Evolutionary conservation across 345 rosid species (phyloP), one percentile per base, ranked within the genome.

Genomic region (Cardiospermum halicacabum): DNA sequence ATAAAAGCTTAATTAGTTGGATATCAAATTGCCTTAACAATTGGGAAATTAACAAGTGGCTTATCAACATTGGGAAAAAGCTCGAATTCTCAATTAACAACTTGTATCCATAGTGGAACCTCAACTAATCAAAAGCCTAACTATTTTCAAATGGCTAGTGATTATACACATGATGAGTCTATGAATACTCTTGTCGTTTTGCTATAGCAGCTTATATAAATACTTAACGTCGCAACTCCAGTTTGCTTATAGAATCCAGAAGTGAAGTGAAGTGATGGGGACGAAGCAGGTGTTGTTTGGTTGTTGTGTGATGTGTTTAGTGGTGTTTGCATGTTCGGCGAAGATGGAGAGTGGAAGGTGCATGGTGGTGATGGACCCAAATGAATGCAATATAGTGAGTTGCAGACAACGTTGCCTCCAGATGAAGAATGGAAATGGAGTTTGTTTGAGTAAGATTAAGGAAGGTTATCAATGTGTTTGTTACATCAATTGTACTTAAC

Each of bases 371-470:
- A 70, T 75, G 62, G 77, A 72, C 49, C 73, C 73, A 31, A 31
- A 40, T 16, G 66, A 71, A 58, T 79, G 75, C 64, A 73, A 56
- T 45, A 75, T 79, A 1, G 0, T 51, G 13, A 54, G 73, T 1
- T 70, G 83, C 65, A 75, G 60, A 58, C 75, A 72, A 15, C 70
- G 64, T 4, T 79, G 75, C 50, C 70, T 75, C 32, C 71, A 66
- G 47, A 65, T 47, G 39, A 70, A 77, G 68, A 74, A 77, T 50
- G 78, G 77, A 7, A 79, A 72, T 64, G 80, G 75, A 27, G 75
- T 66, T 30, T 79, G 80, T 62, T 58, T 75, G 50, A 65, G 69
- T 12, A 50, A 50, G 43, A 11, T 39, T 39, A 39, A 39, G 12
- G 15, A 11, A 15, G 43, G 43, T 11, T 39, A 39, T 39, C 43